Evolutionary conservation across 2,329 filamentous ascomycete species (phyloP), one percentile per base, ranked within the genome.

Genomic region (Claviceps humidiphila): DNA sequence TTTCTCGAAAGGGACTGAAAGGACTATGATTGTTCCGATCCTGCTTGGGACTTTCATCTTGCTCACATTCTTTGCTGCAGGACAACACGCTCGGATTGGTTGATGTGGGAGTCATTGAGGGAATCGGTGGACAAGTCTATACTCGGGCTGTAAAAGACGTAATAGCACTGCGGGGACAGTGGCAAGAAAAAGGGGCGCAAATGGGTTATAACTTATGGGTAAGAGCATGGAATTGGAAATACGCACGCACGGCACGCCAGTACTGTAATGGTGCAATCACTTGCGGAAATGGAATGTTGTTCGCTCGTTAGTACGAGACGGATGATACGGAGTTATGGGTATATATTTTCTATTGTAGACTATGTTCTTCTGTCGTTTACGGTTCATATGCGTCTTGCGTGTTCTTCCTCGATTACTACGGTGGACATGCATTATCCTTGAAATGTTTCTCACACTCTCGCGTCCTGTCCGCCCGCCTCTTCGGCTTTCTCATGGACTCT

Each of bases 21-120:
- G 5, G 17, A 30, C 22, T 13, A n/a, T 14, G n/a, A 41, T 16
- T 4, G 5, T 41, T 40, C n/a, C 11, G 45, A 14, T n/a, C 34
- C 22, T 6, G 17, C 5, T 22, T 34, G 22, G 38, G 22, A 39
- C 20, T 6, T 34, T 37, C 11, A 3, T 16, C 13, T 51, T 22
- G 45, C 50, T 51, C 20, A 51, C 13, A 39, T 26, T 44, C 14
- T 37, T 11, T 5, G 9, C 9, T 39, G 55, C 58, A 93, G 87
- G 61, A 98, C 93, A 51, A 97, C 93, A 54, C 83, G 89, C 65
- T 95, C 89, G 58, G 93, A 98, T 68, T 98, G 93, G 93, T 74
- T 98, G 61, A 91, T 91, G 53, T 98, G 93, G 93, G 93, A 98
- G 67, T 75, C 76, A 17, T 81, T 86, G 65, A 78, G 87, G 63